These are phyloP conservation scores for Alternaria sp. DNA, from an alignment of 2,329 filamentous ascomycete genomes.

Conservation along the genomic window DNA sequence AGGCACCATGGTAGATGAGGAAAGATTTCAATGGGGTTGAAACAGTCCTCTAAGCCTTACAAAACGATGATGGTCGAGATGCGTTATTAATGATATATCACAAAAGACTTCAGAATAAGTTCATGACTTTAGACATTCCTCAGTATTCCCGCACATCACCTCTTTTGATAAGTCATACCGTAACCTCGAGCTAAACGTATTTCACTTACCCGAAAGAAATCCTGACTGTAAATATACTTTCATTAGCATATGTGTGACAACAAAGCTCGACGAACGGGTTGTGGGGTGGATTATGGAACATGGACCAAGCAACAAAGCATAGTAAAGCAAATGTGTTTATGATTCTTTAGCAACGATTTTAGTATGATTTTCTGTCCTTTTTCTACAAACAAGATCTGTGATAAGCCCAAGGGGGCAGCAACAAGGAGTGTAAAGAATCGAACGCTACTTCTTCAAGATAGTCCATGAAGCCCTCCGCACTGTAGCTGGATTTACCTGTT, in stretches of 20 bases:
- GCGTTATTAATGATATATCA: background rate
- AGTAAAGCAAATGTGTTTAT: conserved; percentile 3
- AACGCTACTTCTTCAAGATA: conserved; percentile 7
- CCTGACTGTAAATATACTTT: background rate
- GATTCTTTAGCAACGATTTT: conserved; percentile 8
- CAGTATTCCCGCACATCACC: too few species aligned
- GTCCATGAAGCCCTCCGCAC: background rate
- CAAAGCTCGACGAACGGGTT: background rate
- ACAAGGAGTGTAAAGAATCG: conserved; percentile 12
- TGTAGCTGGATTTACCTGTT: background rate
- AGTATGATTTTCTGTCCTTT: conserved; percentile 19
- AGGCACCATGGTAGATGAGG: conserved; percentile 78
- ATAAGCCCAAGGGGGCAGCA: background rate
- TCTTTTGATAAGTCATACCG: too few species aligned
- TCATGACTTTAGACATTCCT: too few species aligned
- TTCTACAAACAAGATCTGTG: conserved; percentile 1
- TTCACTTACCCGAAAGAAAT: too few species aligned
- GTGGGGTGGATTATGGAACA: background rate
- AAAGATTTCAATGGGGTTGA: conserved; percentile 49
- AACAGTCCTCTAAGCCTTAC: background rate
- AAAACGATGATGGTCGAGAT: background rate
- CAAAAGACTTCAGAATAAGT: background rate
- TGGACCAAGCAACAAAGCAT: background rate
- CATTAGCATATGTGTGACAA: background rate
- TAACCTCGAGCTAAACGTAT: too few species aligned